Percentiles rank a stretch among this genome's conserved stretches.
These are phyloP conservation scores for Talaromyces sp. DNA, from an alignment of 2,329 filamentous ascomycete genomes.

Conservation along the genomic window DNA sequence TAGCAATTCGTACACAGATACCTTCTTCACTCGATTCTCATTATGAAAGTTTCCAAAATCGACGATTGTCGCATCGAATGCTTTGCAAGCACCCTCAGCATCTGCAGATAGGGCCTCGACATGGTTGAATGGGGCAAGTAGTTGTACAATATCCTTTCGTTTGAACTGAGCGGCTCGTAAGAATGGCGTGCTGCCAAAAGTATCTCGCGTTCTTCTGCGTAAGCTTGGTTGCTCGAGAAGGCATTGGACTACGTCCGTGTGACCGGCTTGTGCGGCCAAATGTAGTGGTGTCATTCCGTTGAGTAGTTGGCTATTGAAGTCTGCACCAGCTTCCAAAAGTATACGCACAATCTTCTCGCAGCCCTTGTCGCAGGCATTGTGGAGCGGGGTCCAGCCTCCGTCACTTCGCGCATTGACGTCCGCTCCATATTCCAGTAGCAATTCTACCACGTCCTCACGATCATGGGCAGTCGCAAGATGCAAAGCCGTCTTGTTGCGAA, in stretches of 20 bases:
- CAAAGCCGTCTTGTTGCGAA: constrained; percentile 45
- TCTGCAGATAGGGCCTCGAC: constrained; percentile 35
- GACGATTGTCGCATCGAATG: constrained; percentile 53
- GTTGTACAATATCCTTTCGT: constrained; percentile 35
- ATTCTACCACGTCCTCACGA: constrained; percentile 34
- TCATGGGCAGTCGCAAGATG: constrained; percentile 50
- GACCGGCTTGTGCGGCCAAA: constrained; percentile 40
- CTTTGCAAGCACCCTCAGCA: constrained; percentile 46
- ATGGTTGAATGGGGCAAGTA: constrained; percentile 39
- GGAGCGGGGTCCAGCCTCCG: constrained; percentile 53
- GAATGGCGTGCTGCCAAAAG: constrained; percentile 42
- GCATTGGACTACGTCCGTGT: constrained; percentile 36
- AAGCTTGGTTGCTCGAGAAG: constrained; percentile 33
- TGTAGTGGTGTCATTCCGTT: constrained; percentile 41
- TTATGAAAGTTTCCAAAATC: constrained; percentile 50
- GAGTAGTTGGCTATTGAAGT: constrained; percentile 38
- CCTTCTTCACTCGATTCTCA: constrained; percentile 46
- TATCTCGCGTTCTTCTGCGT: constrained; percentile 34
- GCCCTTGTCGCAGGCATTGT: constrained; percentile 54
- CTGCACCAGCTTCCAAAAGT: constrained; percentile 38
- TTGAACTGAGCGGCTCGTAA: constrained; percentile 41
- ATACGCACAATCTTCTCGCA: constrained; percentile 44
- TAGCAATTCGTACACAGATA: constrained; percentile 51
- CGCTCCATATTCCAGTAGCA: constrained; percentile 46
- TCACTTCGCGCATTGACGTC: constrained; percentile 48